Base-by-base conservation (phyloP, 495 filamentous ascomycete species). In the Talaromyces adpressus region DNA sequence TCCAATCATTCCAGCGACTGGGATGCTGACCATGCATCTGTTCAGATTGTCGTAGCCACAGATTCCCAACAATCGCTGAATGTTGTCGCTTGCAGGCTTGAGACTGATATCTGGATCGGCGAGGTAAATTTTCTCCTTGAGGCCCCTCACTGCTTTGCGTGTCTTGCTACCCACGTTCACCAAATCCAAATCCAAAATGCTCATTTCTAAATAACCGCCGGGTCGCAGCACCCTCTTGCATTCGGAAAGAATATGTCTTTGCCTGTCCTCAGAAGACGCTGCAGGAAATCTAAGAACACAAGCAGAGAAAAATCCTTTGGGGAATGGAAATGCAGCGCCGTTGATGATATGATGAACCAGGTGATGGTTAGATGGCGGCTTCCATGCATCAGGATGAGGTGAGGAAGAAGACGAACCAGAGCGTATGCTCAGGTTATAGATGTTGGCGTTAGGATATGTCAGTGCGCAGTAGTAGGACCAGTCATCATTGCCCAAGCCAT, bases 401-500 rank as follows among this genome's bases (percentile, higher is more conserved):
- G 70, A 68, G 22, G 68, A 63, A 29, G 76, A 69, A 32, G 52
- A 29, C 2, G 72, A 70, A 18, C 73, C 68, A 23, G 73, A 70
- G 8, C 71, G 71, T 20, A 72, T 72, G 61, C 70, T 77, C 29
- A 71, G 81, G 69, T 91, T 95, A 80, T 96, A 97, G 63, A 98
- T 87, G 20, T 87, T 89, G 0, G 91, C 90, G 30, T 82, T 82
- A 1, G 91, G 90, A 66, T 98, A 98, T 2, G 92, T 95, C 71
- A 97, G 82, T 14, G 94, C 91, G 57, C 90, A 93, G 72, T 97
- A 98, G 75, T 95, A 98, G 3, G 93, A 97, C 95, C 95, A 99
- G 72, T 99, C 95, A 67, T 94, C 87, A 64, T 87, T 91, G 56
- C 89, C 90, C 30, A 98, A 84, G 11, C 95, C 95, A 73, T 99